These are phyloP conservation scores for Bimuria novae-zelandiae DNA, from an alignment of 2,329 filamentous ascomycete species.

Conservation along the genomic window DNA sequence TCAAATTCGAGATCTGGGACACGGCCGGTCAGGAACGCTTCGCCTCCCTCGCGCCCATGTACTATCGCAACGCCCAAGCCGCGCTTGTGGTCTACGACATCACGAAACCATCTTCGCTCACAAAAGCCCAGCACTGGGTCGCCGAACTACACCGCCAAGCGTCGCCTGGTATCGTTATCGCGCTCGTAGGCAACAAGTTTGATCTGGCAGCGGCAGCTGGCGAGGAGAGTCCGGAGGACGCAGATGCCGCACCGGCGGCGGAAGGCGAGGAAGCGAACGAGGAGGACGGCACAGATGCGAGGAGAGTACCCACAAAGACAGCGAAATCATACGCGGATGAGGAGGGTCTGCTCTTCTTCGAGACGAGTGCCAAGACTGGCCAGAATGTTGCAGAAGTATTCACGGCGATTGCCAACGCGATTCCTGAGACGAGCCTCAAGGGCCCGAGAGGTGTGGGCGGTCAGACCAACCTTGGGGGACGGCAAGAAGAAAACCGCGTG, in stretches of 20 bases:
- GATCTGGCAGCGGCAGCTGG: slow-evolving; percentile 69
- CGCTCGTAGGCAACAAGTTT: slow-evolving; percentile 88
- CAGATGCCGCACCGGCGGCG: slow-evolving; percentile 53
- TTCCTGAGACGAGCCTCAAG: slow-evolving; percentile 95
- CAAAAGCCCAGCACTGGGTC: slow-evolving; percentile 99
- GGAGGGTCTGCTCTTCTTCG: slow-evolving; percentile 92
- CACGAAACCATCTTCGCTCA: slow-evolving; percentile 91
- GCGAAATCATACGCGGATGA: slow-evolving; percentile 93
- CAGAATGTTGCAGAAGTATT: slow-evolving; percentile 95
- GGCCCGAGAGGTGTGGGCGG: slow-evolving; percentile 70
- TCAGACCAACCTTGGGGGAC: slow-evolving; percentile 60
- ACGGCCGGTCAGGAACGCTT: slow-evolving; percentile 98
- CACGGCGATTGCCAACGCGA: slow-evolving; percentile 96
- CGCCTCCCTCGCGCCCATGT: slow-evolving; percentile 95
- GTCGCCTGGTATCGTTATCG: slow-evolving; percentile 94
- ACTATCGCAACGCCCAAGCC: slow-evolving; percentile 98
- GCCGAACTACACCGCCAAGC: slow-evolving; percentile 96
- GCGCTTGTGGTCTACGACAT: slow-evolving; percentile 98
- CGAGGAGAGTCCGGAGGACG: slow-evolving; percentile 53
- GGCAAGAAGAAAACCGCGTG: slow-evolving; percentile 71
- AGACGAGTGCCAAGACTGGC: slow-evolving; percentile 96
- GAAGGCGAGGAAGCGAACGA: slow-evolving; percentile 57
- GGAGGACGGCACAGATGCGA: slow-evolving; percentile 71
- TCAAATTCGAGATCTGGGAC: slow-evolving; percentile 82
- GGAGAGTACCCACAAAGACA: slow-evolving; percentile 89